Percentiles rank a stretch among this genome's conserved stretches.
Evolutionary conservation across 108 stramenopile genomes (phyloP).

Genomic region (Pseudonitzschia pungens): DNA sequence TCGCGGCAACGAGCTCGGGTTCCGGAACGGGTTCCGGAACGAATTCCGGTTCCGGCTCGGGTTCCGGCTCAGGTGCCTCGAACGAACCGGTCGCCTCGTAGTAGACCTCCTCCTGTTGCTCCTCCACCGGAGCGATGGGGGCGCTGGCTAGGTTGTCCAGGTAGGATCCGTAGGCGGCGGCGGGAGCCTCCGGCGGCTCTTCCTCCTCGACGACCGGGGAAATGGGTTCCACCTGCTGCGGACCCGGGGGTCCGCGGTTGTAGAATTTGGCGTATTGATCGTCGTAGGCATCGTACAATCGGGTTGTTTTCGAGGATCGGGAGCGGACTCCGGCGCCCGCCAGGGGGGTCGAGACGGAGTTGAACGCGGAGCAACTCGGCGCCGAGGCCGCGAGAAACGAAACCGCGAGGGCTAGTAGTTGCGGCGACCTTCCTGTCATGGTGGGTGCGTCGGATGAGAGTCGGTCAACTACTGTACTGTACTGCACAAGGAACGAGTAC

Average conservation of each 20-base stretch:
- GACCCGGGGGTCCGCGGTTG: background rate
- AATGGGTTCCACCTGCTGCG: background rate
- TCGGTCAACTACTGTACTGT: no score
- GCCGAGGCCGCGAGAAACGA: background rate
- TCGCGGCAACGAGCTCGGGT: background rate
- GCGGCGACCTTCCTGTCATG: no score
- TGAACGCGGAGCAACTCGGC: conserved; percentile 4
- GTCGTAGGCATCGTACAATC: conserved; percentile 10
- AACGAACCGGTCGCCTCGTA: conserved; percentile 11
- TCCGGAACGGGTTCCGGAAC: background rate
- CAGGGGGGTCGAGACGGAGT: background rate
- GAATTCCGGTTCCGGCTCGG: background rate
- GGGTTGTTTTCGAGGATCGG: background rate
- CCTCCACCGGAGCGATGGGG: background rate
- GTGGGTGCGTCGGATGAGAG: no score
- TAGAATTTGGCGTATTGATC: conserved; percentile 1
- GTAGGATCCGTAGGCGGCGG: conserved; percentile 8
- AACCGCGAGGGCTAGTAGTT: background rate
- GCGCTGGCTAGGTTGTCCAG: background rate
- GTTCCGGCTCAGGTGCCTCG: background rate
- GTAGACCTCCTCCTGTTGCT: conserved; percentile 4
- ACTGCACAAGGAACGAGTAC: no score
- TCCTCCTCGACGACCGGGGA: background rate
- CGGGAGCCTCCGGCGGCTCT: background rate
- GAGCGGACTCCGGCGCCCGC: no score